phyloP scores from a whole-genome alignment of 768 basidiomycete species.

The Suillus sp. region DNA sequence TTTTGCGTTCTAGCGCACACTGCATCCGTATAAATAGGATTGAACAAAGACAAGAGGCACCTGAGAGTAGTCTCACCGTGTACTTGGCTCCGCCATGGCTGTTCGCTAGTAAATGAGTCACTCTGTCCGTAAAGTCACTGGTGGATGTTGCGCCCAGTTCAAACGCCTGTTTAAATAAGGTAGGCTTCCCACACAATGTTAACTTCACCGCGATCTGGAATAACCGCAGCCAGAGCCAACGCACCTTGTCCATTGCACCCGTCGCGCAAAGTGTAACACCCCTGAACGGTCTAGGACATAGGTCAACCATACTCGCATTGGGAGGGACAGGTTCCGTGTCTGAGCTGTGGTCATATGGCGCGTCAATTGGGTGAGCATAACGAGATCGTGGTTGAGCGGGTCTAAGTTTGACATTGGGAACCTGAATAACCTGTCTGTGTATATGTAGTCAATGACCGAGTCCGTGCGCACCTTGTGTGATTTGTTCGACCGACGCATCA shows the following conservation, averaged over 20 bases:
- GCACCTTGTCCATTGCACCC: conserved; percentile 77
- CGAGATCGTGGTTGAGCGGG: conserved; percentile 49
- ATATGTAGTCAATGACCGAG: neutral
- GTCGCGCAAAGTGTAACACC: conserved; percentile 73
- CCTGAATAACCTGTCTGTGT: conserved; percentile 42
- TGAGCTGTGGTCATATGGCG: conserved; percentile 42
- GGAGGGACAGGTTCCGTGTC: conserved; percentile 54
- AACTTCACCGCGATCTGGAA: conserved; percentile 5
- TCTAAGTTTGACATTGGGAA: conserved; percentile 81
- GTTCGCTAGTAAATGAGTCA: conserved; percentile 87
- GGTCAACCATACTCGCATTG: conserved; percentile 47
- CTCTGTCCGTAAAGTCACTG: conserved; percentile 76
- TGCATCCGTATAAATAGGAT: conserved; percentile 30
- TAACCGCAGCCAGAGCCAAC: conserved; percentile 16
- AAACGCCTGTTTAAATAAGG: conserved; percentile 71
- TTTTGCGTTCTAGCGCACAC: conserved; percentile 81
- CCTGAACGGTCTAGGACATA: conserved; percentile 68
- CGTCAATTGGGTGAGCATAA: conserved; percentile 30
- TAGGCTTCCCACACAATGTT: conserved; percentile 45
- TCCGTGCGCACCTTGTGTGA: conserved; percentile 55
- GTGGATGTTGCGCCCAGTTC: conserved; percentile 78
- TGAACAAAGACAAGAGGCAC: conserved; percentile 5
- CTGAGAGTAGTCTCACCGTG: conserved; percentile 45
- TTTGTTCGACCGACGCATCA: conserved; percentile 61
- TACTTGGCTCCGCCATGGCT: conserved; percentile 87